Conservation (phyloP, 2,329 filamentous ascomycete species). For the Fusarium concolor region DNA sequence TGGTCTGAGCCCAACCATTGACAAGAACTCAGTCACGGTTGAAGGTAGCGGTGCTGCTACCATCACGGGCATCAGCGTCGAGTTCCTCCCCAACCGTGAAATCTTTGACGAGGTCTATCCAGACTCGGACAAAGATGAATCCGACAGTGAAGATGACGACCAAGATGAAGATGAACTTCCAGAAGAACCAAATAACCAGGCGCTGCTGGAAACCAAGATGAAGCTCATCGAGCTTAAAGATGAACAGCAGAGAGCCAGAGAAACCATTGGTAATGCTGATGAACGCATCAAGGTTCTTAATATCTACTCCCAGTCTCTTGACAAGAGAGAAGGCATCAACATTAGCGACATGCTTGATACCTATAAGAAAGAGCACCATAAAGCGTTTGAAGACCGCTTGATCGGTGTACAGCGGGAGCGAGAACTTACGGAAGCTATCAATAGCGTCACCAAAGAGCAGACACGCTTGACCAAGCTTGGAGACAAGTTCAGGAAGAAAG, state of each 20-base stretch:
- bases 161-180: conserved; percentile 40
- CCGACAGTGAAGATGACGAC: conserved; percentile 44
- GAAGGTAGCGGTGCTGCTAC: conserved; percentile 67
- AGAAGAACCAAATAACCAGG: conserved; percentile 29
- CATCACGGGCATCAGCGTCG: conserved; percentile 71
- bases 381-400: conserved; percentile 56
- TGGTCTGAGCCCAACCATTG: conserved; percentile 66
- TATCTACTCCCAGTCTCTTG: conserved; percentile 52
- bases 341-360: conserved; percentile 54
- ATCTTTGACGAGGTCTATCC: conserved; percentile 66
- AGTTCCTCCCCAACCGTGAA: conserved; percentile 66
- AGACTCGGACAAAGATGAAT: conserved; percentile 55
- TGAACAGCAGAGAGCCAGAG: conserved; percentile 32
- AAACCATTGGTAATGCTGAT: conserved; percentile 42
- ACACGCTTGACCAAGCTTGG: conserved; percentile 46
- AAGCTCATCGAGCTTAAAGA: conserved; percentile 49
- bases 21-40: conserved; percentile 70
- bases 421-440: conserved; percentile 50
- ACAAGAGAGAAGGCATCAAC: conserved; percentile 49
- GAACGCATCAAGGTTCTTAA: conserved; percentile 58
- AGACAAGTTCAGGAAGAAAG: conserved; percentile 47
- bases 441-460: conserved; percentile 50
- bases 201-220: conserved; percentile 44
- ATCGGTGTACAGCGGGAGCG: conserved; percentile 49
- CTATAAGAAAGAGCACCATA: conserved; percentile 58